Percentiles rank a stretch among this genome's conserved stretches.
Evolutionary conservation across 225 moss, liverwort and hornwort species (phyloP).

Genomic region (Sphagnum tenellum): DNA sequence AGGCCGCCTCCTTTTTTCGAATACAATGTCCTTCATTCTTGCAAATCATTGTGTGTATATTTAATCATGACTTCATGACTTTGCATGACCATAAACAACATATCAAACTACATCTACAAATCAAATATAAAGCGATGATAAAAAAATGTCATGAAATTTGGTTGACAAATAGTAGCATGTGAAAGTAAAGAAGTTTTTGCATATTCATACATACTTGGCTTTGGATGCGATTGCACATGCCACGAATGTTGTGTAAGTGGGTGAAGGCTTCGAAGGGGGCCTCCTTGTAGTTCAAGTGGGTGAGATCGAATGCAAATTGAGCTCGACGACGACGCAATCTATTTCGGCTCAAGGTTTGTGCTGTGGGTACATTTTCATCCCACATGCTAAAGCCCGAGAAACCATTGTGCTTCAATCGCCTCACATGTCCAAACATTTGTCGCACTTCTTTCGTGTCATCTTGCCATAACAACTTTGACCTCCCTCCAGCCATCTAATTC

Average conservation of each 20-base stretch:
- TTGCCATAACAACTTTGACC: slow-evolving; percentile 21
- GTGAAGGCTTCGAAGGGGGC: slow-evolving; percentile 51
- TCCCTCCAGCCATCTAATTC: too few relatives aligned
- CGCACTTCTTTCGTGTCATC: slow-evolving; percentile 64
- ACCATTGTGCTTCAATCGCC: slow-evolving; percentile 31
- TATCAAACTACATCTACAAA: too few relatives aligned
- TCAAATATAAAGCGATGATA: too few relatives aligned
- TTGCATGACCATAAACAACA: too few relatives aligned
- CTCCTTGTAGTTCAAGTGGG: slow-evolving; percentile 45
- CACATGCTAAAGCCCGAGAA: slow-evolving; percentile 49
- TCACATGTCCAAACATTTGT: slow-evolving; percentile 38
- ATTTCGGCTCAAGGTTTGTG: slow-evolving; percentile 46
- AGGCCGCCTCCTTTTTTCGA: slow-evolving; percentile 18
- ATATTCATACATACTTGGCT: slow-evolving; percentile 13
- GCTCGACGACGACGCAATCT: slow-evolving; percentile 23
- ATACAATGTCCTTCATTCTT: slow-evolving; percentile 47
- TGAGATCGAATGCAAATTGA: slow-evolving; percentile 35
- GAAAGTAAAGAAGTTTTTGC: too few relatives aligned
- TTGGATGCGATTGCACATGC: slow-evolving; percentile 55
- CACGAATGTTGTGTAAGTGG: slow-evolving; percentile 52
- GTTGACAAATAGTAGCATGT: too few relatives aligned
- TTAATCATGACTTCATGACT: slow-evolving; percentile 5
- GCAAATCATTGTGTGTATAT: slow-evolving; percentile 25
- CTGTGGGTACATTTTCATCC: slow-evolving; percentile 43
- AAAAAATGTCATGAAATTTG: too few relatives aligned